These are phyloP conservation scores for Fistulinella prunicolor DNA, from an alignment of 768 basidiomycete species.

Conservation along the genomic window DNA sequence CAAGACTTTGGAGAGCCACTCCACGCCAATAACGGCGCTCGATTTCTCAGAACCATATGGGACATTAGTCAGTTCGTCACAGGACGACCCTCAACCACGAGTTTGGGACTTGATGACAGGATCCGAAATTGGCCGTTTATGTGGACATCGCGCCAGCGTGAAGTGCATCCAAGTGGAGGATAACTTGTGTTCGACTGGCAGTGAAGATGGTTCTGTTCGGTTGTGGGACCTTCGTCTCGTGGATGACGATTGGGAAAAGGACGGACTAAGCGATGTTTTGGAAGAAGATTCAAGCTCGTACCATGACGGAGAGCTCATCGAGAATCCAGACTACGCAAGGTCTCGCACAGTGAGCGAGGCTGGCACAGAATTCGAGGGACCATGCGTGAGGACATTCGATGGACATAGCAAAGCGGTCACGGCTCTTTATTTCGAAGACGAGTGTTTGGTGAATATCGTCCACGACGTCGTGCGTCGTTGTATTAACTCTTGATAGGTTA, in stretches of 20 bases:
- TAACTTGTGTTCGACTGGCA: conserved; percentile 85
- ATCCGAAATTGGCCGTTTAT: conserved; percentile 77
- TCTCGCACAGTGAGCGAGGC: conserved; percentile 38
- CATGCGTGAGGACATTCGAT: conserved; percentile 72
- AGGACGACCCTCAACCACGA: conserved; percentile 81
- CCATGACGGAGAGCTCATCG: conserved; percentile 36
- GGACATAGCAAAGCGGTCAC: conserved; percentile 95
- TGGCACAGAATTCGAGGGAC: conserved; percentile 43
- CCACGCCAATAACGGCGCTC: conserved; percentile 78
- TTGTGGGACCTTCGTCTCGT: conserved; percentile 90
- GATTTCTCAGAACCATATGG: conserved; percentile 98
- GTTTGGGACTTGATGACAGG: conserved; percentile 96
- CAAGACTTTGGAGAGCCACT: conserved; percentile 80
- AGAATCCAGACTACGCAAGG: conserved; percentile 41
- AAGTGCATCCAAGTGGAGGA: conserved; percentile 94
- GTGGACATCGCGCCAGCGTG: conserved; percentile 78
- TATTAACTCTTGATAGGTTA: conserved; percentile 60
- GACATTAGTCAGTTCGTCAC: conserved; percentile 82
- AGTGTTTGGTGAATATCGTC: conserved; percentile 67
- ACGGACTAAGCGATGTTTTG: conserved; percentile 57
- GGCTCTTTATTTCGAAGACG: conserved; percentile 92
- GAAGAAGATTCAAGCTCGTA: conserved; percentile 53
- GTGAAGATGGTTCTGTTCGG: conserved; percentile 78
- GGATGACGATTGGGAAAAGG: conserved; percentile 62
- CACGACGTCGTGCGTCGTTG: neutral